A percentile compares a stretch with the other conserved stretches of the same genome.
phyloP scores from a whole-genome alignment of 805 yeast genomes.

The Yamadazyma sp. region DNA sequence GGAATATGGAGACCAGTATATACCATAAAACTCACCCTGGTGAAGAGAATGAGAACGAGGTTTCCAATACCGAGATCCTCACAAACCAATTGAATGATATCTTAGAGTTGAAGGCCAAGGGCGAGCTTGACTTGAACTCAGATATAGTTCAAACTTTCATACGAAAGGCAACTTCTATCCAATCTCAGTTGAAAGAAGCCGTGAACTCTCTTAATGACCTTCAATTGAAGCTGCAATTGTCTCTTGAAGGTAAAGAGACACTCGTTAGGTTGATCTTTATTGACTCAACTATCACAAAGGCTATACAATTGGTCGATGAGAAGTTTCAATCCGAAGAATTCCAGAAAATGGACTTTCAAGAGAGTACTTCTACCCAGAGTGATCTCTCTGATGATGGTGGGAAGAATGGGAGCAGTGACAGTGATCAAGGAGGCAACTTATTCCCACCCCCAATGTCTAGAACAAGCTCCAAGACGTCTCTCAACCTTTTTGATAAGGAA shows the following conservation, averaged over 20 bases:
- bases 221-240: slow-evolving; percentile 55
- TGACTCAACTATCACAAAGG: slow-evolving; percentile 67
- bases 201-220: slow-evolving; percentile 56
- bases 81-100: slow-evolving; percentile 32
- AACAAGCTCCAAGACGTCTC: slow-evolving; percentile 30
- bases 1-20: slow-evolving; percentile 65
- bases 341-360: not conserved
- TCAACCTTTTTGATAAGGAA: slow-evolving; percentile 36
- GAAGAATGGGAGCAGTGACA: too few species aligned
- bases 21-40: slow-evolving; percentile 37
- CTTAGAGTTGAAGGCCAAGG: slow-evolving; percentile 32
- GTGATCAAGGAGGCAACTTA: not conserved
- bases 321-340: slow-evolving; percentile 28
- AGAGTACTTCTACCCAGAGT: too few species aligned
- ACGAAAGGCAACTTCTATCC: slow-evolving; percentile 26
- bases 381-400: too few species aligned
- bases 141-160: slow-evolving; percentile 32
- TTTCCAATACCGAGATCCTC: slow-evolving; percentile 12
- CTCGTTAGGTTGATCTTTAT: slow-evolving; percentile 65
- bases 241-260: slow-evolving; percentile 71
- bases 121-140: slow-evolving; percentile 31
- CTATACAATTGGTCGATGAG: slow-evolving; percentile 41
- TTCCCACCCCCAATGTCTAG: slow-evolving; percentile 20
- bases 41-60: slow-evolving; percentile 15
- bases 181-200: slow-evolving; percentile 30